Conservation (phyloP, 2,329 filamentous ascomycete genomes). For the Diaporthe australafricana region DNA sequence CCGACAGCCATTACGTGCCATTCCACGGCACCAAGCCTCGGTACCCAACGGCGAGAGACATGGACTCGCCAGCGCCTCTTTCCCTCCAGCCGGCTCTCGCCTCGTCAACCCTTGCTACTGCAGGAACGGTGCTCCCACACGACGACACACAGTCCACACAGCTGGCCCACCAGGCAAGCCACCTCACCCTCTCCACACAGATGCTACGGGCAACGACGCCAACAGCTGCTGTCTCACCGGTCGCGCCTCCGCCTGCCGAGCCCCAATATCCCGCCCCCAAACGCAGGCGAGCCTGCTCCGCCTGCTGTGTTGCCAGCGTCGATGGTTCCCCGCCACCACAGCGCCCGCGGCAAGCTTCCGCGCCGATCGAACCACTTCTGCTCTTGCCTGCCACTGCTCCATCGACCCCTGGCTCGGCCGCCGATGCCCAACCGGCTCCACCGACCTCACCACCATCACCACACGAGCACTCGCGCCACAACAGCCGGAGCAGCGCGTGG, state of each 20-base stretch:
- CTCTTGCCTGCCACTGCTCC: neutral
- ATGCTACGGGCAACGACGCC: constrained; percentile 2
- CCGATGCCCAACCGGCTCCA: constrained; percentile 41
- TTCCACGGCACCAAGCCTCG: constrained; percentile 18
- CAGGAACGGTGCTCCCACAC: constrained; percentile 30
- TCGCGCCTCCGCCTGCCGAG: neutral
- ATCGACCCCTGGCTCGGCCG: constrained; percentile 21
- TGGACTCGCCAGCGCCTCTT: neutral
- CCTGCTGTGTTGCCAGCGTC: constrained; percentile 32
- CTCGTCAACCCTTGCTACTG: constrained; percentile 26
- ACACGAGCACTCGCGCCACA: constrained; percentile 17
- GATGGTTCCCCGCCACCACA: constrained; percentile 26
- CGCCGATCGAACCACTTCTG: constrained; percentile 7
- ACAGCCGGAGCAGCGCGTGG: neutral
- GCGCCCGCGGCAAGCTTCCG: constrained; percentile 17
- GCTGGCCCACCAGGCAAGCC: constrained; percentile 42
- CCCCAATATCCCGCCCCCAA: constrained; percentile 1
- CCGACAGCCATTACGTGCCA: constrained; percentile 10
- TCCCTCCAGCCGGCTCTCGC: constrained; percentile 1
- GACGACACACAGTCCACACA: constrained; percentile 36
- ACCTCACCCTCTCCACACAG: constrained; percentile 39
- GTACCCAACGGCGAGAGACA: constrained; percentile 15
- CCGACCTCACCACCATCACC: constrained; percentile 35
- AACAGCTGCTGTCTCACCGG: constrained; percentile 14
- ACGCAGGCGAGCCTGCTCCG: constrained; percentile 23